Percentiles rank a stretch among this genome's conserved stretches.
Evolutionary conservation across 176 grass and related monocot genomes (phyloP).

Genomic region (Themeda triandra): DNA sequence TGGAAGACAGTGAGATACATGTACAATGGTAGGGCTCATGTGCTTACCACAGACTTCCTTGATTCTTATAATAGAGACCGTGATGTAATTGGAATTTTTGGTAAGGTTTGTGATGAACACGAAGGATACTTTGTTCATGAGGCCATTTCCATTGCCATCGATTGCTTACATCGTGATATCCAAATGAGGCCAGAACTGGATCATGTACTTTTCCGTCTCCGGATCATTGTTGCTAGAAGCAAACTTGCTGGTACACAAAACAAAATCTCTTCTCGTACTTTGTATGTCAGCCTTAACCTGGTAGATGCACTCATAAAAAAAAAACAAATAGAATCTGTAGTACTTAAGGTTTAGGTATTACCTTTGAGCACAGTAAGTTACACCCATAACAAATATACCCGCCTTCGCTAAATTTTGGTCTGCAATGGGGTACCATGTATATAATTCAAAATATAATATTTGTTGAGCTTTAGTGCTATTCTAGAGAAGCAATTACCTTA

Average conservation of each 20-base stretch:
- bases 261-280: no score
- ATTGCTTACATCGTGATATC: not conserved
- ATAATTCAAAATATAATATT: no score
- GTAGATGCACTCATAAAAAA: not conserved
- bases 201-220: not conserved
- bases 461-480: no score
- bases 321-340: not conserved
- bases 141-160: not conserved
- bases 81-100: not conserved
- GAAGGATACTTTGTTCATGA: not conserved
- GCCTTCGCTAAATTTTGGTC: no score
- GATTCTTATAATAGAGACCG: not conserved
- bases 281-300: not conserved
- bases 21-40: not conserved
- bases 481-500: no score
- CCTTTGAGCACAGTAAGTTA: no score
- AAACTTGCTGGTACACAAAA: not conserved
- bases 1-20: constrained; percentile 12
- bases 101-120: not conserved
- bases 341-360: no score
- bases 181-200: not conserved
- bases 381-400: no score
- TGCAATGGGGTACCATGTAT: no score
- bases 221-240: not conserved
- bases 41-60: not conserved